Percentiles rank a stretch among this genome's conserved stretches.
phyloP scores from a whole-genome alignment of 2,329 filamentous ascomycete species.

The Ophiocordyceps camponoti-saundersi region DNA sequence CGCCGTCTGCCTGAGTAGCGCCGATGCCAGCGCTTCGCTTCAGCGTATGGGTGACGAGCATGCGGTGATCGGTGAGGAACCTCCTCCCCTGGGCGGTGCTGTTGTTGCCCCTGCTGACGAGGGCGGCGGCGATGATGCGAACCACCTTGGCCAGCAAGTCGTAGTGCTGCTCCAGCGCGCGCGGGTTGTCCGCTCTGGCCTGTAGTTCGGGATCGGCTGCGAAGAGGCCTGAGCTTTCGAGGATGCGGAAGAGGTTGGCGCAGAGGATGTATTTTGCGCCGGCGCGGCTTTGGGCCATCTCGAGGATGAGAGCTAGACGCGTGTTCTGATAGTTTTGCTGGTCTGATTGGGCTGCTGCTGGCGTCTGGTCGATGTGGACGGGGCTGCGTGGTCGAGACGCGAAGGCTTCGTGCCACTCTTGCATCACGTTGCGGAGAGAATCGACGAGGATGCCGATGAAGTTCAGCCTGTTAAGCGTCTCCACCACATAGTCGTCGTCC shows the following conservation, averaged over 20 bases:
- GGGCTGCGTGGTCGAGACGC: slow-evolving; percentile 22
- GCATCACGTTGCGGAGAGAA: slow-evolving; percentile 60
- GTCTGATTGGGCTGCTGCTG: slow-evolving; percentile 18
- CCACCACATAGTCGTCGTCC: slow-evolving; percentile 57
- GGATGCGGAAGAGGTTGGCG: slow-evolving; percentile 66
- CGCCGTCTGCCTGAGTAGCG: slow-evolving; percentile 16
- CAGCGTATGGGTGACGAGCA: slow-evolving; percentile 73
- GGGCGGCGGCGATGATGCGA: slow-evolving; percentile 64
- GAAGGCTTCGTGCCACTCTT: slow-evolving; percentile 48
- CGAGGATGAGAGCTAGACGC: slow-evolving; percentile 65
- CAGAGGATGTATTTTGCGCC: slow-evolving; percentile 81
- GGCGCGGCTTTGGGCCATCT: slow-evolving; percentile 66
- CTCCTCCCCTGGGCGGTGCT: slow-evolving; percentile 64
- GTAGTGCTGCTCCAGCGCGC: slow-evolving; percentile 68
- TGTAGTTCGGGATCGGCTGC: slow-evolving; percentile 83
- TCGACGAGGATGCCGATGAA: slow-evolving; percentile 85
- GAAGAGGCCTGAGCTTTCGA: slow-evolving; percentile 75
- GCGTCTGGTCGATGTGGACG: not conserved
- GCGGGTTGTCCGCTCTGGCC: slow-evolving; percentile 52
- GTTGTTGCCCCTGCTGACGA: slow-evolving; percentile 66
- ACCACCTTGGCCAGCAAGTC: slow-evolving; percentile 64
- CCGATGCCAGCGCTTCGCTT: slow-evolving; percentile 78
- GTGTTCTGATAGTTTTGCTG: slow-evolving; percentile 43
- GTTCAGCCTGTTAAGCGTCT: slow-evolving; percentile 69
- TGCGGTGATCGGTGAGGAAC: slow-evolving; percentile 70